Conservation (phyloP, 2,329 filamentous ascomycete species). For the Bipolaris sorokiniana region DNA sequence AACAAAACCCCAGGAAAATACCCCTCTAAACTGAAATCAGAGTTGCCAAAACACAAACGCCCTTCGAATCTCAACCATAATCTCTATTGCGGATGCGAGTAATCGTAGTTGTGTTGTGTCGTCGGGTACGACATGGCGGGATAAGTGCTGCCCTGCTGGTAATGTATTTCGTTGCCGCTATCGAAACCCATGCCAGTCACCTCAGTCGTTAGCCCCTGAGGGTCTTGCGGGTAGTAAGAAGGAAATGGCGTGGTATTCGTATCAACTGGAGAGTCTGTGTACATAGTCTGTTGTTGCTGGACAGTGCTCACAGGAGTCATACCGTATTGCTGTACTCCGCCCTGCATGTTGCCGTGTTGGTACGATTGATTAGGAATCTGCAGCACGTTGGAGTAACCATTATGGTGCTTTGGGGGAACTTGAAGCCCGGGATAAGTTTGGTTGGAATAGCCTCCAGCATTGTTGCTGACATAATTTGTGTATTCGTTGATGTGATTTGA, state of each 20-base stretch:
- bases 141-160: conserved; percentile 37
- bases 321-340: conserved; percentile 32
- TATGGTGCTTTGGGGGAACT: conserved; percentile 36
- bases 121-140: conserved; percentile 44
- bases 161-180: conserved; percentile 35
- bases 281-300: conserved; percentile 39
- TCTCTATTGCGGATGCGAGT: conserved; percentile 30
- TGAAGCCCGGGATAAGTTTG: conserved; percentile 47
- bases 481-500: conserved; percentile 28
- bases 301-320: conserved; percentile 40
- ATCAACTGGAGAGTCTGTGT: conserved; percentile 48
- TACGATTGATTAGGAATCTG: conserved; percentile 39
- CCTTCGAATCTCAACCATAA: not conserved
- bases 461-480: conserved; percentile 29
- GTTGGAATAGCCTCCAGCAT: conserved; percentile 26
- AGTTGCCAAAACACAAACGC: too few species aligned
- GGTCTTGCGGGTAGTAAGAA: conserved; percentile 43
- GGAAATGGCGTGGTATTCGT: conserved; percentile 37
- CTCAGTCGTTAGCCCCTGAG: conserved; percentile 34
- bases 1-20: not conserved
- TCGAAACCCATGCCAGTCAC: conserved; percentile 36
- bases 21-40: not conserved
- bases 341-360: conserved; percentile 33
- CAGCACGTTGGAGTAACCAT: conserved; percentile 38
- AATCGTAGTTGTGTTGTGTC: conserved; percentile 43